Base-by-base conservation (phyloP, 2,329 filamentous ascomycete species). In the Fusarium compactum region DNA sequence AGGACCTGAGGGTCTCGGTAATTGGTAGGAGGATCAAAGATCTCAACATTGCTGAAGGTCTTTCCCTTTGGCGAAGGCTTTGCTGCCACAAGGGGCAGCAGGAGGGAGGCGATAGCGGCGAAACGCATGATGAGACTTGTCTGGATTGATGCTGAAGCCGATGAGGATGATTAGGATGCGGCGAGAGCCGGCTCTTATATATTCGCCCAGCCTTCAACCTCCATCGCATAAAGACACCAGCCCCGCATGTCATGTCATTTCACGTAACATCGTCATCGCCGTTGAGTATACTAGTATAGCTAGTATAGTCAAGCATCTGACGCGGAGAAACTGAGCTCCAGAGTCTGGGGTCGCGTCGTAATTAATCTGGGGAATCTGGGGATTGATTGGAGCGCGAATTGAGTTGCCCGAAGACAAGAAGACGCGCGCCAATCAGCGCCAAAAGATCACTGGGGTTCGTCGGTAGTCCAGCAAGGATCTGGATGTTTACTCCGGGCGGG, bases 1-100 rank as follows among this genome's bases (percentile, higher is more conserved):
- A 85, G 77, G 4, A 82, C 80, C 12, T 80, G 77, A 1, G 82
- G 83, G 48, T 82, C 79, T 1, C 78, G 84, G 74, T 82, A 84
- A 70, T 81, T 80, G n/a, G 72, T 69, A 0, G 73, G 73, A n/a
- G 84, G 83, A 44, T 78, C 78, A 69, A 80, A 85, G 44, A 85
- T 78, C 72, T 80, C 76, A 27, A 78, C 77, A 25, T 74, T 74
- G 41, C 70, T 74, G 34, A 72, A 61, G 15, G 67, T 70, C n/a
- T 62, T 67, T 29, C 57, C 57, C 41, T 67, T 67, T 18, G 56
- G 51, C 25, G 64, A 29, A 34, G 64, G 64, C 46, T 55, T 55
- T 38, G 67, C 67, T 51, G 59, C 64, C 59, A 56, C 68, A 2
- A 70, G 48, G 45, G 68, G 68, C 63, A 70, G 59, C 44, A 70